phyloP scores from a whole-genome alignment of 1,284 basidiomycete genomes.

The Lentinus polychrous region DNA sequence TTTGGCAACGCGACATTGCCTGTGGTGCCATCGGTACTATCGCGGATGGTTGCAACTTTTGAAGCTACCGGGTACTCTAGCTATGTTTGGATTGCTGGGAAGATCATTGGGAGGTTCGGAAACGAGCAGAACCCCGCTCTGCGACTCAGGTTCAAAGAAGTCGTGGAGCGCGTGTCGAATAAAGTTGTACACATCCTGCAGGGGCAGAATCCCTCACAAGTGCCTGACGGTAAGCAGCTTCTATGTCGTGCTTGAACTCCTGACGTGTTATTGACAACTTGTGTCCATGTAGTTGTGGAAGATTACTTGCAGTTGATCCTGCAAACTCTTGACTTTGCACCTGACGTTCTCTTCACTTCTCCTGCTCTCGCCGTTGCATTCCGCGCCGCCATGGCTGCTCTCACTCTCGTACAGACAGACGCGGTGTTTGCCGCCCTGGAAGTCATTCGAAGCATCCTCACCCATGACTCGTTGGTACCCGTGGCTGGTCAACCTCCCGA shows the following conservation, averaged over 20 bases:
- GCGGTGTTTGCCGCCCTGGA: slow-evolving; percentile 80
- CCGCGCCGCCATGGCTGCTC: slow-evolving; percentile 66
- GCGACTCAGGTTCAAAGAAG: slow-evolving; percentile 48
- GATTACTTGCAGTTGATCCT: slow-evolving; percentile 87
- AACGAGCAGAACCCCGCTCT: slow-evolving; percentile 48
- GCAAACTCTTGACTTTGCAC: slow-evolving; percentile 61
- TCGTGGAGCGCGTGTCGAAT: slow-evolving; percentile 73
- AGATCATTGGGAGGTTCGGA: slow-evolving; percentile 71
- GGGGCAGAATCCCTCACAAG: slow-evolving; percentile 56
- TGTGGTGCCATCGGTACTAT: slow-evolving; percentile 66
- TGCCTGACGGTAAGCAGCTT: slow-evolving; percentile 69
- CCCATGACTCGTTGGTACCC: slow-evolving; percentile 59
- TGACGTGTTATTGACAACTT: slow-evolving; percentile 3
- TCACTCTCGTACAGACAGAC: slow-evolving; percentile 77
- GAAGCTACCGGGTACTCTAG: slow-evolving; percentile 80
- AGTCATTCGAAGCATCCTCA: slow-evolving; percentile 67
- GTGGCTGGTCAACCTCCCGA: slow-evolving; percentile 47
- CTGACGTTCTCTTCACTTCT: slow-evolving; percentile 75
- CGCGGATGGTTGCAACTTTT: slow-evolving; percentile 74
- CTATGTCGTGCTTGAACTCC: not conserved
- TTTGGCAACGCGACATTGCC: slow-evolving; percentile 68
- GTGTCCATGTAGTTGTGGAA: slow-evolving; percentile 69
- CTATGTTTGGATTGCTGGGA: slow-evolving; percentile 93
- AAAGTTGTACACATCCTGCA: slow-evolving; percentile 66
- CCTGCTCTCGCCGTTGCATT: slow-evolving; percentile 72